Evolutionary conservation across 2,329 filamentous ascomycete species (phyloP).

Genomic region (Nigrospora sphaerica): DNA sequence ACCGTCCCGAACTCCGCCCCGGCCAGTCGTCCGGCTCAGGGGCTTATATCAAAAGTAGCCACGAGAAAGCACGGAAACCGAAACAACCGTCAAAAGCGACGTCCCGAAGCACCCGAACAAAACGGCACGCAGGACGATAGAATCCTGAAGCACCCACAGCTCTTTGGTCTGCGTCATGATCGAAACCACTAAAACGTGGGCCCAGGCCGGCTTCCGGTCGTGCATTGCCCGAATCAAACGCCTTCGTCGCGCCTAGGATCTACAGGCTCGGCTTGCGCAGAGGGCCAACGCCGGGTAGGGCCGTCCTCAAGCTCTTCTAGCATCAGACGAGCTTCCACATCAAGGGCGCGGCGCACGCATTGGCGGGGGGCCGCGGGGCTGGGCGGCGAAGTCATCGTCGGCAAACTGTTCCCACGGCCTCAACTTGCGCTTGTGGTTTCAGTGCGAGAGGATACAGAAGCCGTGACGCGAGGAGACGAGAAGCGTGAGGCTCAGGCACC

Average conservation of each 20-base stretch:
- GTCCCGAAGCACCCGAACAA: slow-evolving; percentile 25
- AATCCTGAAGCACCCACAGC: slow-evolving; percentile 25
- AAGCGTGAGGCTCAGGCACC: slow-evolving; percentile 26
- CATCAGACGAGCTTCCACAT: background rate
- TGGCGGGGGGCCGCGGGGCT: background rate
- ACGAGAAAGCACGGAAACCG: slow-evolving; percentile 20
- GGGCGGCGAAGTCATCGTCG: slow-evolving; percentile 5
- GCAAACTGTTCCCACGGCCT: slow-evolving; percentile 29
- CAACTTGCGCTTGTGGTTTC: slow-evolving; percentile 22
- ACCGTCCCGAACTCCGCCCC: too few relatives aligned
- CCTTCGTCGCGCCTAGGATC: slow-evolving; percentile 25
- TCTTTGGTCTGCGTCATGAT: slow-evolving; percentile 21
- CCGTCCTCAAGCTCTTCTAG: slow-evolving; percentile 7
- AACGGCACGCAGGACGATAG: slow-evolving; percentile 23
- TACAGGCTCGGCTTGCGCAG: slow-evolving; percentile 21
- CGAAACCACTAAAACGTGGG: slow-evolving; percentile 21
- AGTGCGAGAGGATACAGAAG: slow-evolving; percentile 27
- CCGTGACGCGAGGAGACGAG: slow-evolving; percentile 26
- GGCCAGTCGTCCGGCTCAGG: too few relatives aligned
- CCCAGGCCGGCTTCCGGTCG: slow-evolving; percentile 12
- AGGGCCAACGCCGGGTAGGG: slow-evolving; percentile 11
- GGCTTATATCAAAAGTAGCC: slow-evolving; percentile 8
- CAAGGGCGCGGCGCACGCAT: background rate
- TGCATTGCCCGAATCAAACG: slow-evolving; percentile 19
- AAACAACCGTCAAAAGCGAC: slow-evolving; percentile 17